phyloP scores from a whole-genome alignment of 768 basidiomycete genomes.

The Lentinus tigrinus region DNA sequence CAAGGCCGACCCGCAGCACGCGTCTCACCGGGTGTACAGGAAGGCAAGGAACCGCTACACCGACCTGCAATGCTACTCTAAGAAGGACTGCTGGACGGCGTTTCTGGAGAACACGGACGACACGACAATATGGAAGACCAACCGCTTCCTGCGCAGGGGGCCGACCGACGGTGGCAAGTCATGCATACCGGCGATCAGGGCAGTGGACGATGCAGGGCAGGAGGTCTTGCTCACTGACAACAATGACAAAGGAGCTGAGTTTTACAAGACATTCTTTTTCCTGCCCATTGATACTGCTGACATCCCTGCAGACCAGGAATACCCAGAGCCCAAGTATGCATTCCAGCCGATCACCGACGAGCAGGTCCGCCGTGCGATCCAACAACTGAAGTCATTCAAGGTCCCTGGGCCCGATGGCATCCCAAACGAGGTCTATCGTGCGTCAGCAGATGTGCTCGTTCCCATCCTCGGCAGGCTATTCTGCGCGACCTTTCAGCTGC shows the following conservation, averaged over 20 bases:
- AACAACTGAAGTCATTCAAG: too few species aligned
- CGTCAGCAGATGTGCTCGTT: too few species aligned
- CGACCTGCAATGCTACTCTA: not conserved
- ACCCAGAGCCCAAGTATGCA: not conserved
- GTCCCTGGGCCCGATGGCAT: too few species aligned
- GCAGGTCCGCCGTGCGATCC: not conserved
- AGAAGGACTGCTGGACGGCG: not conserved
- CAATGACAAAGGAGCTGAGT: too few species aligned
- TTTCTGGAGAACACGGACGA: not conserved
- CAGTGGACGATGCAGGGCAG: too few species aligned
- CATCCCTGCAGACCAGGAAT: not conserved
- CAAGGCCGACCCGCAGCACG: not conserved
- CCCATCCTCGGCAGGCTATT: too few species aligned
- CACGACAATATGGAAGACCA: not conserved
- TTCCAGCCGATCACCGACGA: not conserved
- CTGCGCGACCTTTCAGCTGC: too few species aligned
- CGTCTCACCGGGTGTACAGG: not conserved
- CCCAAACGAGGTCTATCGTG: too few species aligned
- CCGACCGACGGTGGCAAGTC: not conserved
- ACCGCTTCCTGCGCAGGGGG: not conserved
- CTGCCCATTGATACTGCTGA: not conserved
- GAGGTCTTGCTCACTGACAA: too few species aligned
- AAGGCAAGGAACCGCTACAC: not conserved
- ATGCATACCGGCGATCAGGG: too few species aligned
- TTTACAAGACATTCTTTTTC: too few species aligned